Evolutionary conservation across 805 yeast species (phyloP), one percentile per base, ranked within the genome.

Genomic region (Wickerhamomyces subpelliculosus): DNA sequence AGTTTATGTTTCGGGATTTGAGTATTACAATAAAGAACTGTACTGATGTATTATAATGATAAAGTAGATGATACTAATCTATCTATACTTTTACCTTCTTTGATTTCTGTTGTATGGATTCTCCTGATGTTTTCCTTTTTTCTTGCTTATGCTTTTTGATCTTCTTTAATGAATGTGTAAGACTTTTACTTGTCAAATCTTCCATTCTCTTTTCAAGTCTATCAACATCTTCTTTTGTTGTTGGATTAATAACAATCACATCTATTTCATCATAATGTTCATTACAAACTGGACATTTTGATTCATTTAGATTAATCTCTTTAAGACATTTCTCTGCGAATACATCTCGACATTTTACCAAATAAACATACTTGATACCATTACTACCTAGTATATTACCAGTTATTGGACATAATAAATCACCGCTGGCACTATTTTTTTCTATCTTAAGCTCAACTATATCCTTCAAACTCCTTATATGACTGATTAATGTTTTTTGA

Each of bases 301-400:
- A 29, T 2, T 27, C 37, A 7, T 47, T 45, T 3, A 36, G 16
- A 3, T 38, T 17, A 6, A 60, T 39, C 21, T 57, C 55, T 13
- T 38, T 36, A 8, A 69, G 43, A 17, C 63, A 47, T 20, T 55
- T 54, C n/a, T 42, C 49, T 4, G 62, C 62, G 40, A 68, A 45
- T 0, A 62, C 65, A 49, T 71, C 67, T 0, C 73, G 73, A 50
- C 78, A 73, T 6, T 59, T 55, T 0, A 64, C 71, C 3, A 72
- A 44, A 49, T 75, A 76, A 2, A 66, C 64, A 36, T 74, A 66
- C n/a, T 44, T 55, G 12, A 51, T 50, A 1, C 66, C 60, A 9
- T 52, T 51, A 7, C 58, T 51, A 29, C 69, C 70, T 5, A 73
- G 43, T 3, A 49, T 48, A 26, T 62, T 57, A 5, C 62, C 55